Base-by-base conservation (phyloP, 164 flowering plant species). In the Stephania japonica region DNA sequence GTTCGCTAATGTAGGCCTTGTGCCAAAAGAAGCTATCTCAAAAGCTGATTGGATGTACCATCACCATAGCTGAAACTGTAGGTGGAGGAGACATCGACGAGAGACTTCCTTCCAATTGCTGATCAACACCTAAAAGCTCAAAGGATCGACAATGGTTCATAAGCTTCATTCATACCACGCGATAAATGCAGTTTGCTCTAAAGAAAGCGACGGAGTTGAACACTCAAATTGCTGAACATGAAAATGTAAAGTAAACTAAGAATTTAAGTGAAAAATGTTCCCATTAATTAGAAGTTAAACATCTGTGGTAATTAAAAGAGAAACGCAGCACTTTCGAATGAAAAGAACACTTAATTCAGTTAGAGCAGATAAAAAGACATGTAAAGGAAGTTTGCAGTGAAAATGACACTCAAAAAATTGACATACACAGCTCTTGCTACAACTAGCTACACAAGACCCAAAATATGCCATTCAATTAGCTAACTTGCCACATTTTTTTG, bases 401-500 rank as follows among this genome's bases (percentile, higher is more conserved):
- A 56, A 19, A 56, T 56, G 63, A 56, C 63, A 56, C 63, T 56
- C 21, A 56, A 16, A 56, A 56, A 56, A 21, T 7, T 23, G 19
- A 32, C 38, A 32, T 32, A 32, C 38, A 32, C 38, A 32, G 38
- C 38, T 32, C 38, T 32, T 32, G 38, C 38, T 32, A 32, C 38
- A 32, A 32, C 38, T 32, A 4, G 38, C 38, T 4, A 32, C 38
- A 32, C 19, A 50, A 49, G 12, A 49, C 10, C 59, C 19, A 19
- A 50, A 6, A 50, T 50, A 14, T 50, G 12, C 0, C 7, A 14
- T 56, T 6, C 7, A 56, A 56, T 4, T 18, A 56, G 63, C 63
- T 18, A 56, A 56, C n/a, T 56, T 56, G 63, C 63, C 63, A 56
- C 63, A n/a, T n/a, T n/a, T n/a, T n/a, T n/a, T n/a, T n/a, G n/a